Evolutionary conservation across 768 basidiomycete species (phyloP).

Genomic region (Auricularia sp.): DNA sequence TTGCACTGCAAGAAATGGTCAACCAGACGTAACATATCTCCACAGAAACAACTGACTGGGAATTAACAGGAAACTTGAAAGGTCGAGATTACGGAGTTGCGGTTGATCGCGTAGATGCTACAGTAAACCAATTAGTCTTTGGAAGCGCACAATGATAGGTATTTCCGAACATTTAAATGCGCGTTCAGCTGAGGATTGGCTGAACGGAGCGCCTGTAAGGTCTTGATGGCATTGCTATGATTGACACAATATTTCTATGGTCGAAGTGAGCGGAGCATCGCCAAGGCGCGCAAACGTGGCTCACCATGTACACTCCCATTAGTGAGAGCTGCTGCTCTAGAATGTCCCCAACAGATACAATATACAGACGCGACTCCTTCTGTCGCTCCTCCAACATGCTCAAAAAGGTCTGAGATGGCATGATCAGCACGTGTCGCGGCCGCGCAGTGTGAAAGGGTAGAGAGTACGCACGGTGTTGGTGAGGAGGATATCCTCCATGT

Average conservation of each 20-base stretch:
- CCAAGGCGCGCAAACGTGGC: constrained; percentile 12
- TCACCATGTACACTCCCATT: constrained; percentile 73
- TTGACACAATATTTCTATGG: constrained; percentile 82
- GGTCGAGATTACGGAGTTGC: constrained; percentile 66
- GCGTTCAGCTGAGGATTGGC: constrained; percentile 52
- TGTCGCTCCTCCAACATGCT: constrained; percentile 88
- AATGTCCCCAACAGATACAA: constrained; percentile 83
- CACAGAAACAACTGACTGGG: constrained; percentile 51
- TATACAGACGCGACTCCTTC: constrained; percentile 81
- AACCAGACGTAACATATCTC: constrained; percentile 1
- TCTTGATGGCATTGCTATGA: constrained; percentile 66
- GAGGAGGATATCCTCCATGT: constrained; percentile 85
- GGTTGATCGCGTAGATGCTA: constrained; percentile 73
- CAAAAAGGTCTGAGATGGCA: constrained; percentile 43
- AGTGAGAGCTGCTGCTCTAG: constrained; percentile 62
- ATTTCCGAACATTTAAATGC: constrained; percentile 51
- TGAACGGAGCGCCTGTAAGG: constrained; percentile 63
- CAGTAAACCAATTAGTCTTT: not conserved
- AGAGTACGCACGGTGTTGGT: constrained; percentile 58
- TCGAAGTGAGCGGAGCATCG: not conserved
- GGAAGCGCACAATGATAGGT: not conserved
- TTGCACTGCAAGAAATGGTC: constrained; percentile 54
- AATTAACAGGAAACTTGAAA: constrained; percentile 85
- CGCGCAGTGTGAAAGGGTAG: not conserved
- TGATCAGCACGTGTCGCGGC: not conserved